A percentile compares a stretch with the other conserved stretches of the same genome.
These are phyloP conservation scores for Claviceps purpurea DNA, from an alignment of 2,329 filamentous ascomycete genomes.

Conservation along the genomic window DNA sequence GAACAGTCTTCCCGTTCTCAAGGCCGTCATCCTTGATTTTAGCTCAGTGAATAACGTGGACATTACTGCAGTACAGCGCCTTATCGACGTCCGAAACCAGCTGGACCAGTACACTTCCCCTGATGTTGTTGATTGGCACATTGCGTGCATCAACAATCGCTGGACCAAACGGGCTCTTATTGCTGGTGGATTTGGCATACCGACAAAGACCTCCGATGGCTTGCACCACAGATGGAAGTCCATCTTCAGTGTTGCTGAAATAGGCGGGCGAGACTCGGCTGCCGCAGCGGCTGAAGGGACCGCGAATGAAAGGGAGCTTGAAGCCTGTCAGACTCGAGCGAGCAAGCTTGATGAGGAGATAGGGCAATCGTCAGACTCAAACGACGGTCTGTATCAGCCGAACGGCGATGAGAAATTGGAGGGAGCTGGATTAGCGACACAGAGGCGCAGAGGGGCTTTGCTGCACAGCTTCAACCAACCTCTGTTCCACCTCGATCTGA, in stretches of 20 bases:
- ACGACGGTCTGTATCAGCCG: background rate
- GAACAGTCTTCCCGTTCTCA: conserved; percentile 51
- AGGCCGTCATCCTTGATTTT: conserved; percentile 89
- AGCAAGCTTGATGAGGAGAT: conserved; percentile 21
- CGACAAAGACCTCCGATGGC: conserved; percentile 34
- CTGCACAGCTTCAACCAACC: conserved; percentile 82
- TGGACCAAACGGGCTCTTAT: conserved; percentile 90
- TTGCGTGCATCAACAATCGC: conserved; percentile 76
- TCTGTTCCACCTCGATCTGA: conserved; percentile 87
- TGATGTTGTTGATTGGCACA: conserved; percentile 82
- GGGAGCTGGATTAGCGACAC: conserved; percentile 5
- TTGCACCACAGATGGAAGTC: conserved; percentile 67
- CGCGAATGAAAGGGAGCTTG: conserved; percentile 33
- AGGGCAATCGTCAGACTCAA: conserved; percentile 15
- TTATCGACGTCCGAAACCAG: conserved; percentile 91
- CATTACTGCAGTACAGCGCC: conserved; percentile 78
- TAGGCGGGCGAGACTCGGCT: conserved; percentile 58
- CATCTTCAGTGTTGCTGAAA: conserved; percentile 88
- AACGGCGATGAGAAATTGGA: conserved; percentile 28
- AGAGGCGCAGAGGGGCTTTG: conserved; percentile 42
- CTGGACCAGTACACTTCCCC: conserved; percentile 75
- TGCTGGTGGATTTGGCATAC: conserved; percentile 79
- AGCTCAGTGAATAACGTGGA: conserved; percentile 89
- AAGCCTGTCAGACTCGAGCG: conserved; percentile 3
- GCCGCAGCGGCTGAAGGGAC: conserved; percentile 53